Evolutionary conservation across 2,329 filamentous ascomycete genomes (phyloP).

Genomic region (Elsinoe ampelina): DNA sequence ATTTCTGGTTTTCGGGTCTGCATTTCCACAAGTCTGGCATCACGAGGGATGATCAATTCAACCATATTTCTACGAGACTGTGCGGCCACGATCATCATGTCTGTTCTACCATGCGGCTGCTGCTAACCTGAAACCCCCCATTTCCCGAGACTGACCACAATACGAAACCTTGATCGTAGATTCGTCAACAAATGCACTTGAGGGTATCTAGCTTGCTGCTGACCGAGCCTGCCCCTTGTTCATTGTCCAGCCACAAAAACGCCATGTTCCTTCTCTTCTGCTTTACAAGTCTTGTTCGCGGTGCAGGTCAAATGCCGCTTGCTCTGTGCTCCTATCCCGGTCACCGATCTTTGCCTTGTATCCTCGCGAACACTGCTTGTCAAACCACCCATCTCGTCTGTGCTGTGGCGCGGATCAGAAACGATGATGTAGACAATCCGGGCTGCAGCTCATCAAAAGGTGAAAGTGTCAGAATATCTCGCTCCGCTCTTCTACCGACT

Average conservation of each 20-base stretch:
- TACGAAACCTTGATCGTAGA: slow-evolving; percentile 12
- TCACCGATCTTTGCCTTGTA: background rate
- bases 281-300: background rate
- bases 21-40: background rate
- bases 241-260: slow-evolving; percentile 8
- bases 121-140: slow-evolving; percentile 10
- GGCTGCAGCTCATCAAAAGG: background rate
- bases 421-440: slow-evolving; percentile 3
- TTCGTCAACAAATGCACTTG: background rate
- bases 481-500: slow-evolving; percentile 10
- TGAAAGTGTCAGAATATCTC: slow-evolving; percentile 6
- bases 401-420: slow-evolving; percentile 3
- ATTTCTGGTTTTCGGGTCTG: background rate
- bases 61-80: background rate
- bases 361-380: no score
- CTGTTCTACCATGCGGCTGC: background rate
- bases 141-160: slow-evolving; percentile 9
- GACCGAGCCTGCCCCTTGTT: background rate
- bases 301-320: background rate
- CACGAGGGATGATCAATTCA: background rate
- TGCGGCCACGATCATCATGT: background rate
- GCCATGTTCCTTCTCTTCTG: slow-evolving; percentile 11
- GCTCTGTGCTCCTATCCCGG: background rate
- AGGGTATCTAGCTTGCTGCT: slow-evolving; percentile 8
- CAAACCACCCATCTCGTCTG: background rate